Percentiles rank a stretch among this genome's conserved stretches.
These are phyloP conservation scores for Keqinozyma sinolaborantium DNA, from an alignment of 1,139 yeast species.

Conservation along the genomic window DNA sequence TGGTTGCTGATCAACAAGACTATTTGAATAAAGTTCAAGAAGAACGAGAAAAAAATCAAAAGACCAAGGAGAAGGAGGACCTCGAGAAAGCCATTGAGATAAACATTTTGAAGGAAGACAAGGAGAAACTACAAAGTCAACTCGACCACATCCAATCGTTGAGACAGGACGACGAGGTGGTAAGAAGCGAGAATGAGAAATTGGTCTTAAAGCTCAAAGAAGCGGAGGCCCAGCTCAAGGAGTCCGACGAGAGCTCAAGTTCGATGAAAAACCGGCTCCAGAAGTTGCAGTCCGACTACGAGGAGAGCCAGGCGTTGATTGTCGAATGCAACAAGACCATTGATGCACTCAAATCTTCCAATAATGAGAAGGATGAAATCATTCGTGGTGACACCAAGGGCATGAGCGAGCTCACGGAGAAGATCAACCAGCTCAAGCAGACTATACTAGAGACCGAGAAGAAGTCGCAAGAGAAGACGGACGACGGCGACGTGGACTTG, in stretches of 20 bases:
- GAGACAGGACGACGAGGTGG: background rate
- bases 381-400: conserved; percentile 14
- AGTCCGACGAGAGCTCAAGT: background rate
- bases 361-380: conserved; percentile 13
- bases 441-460: conserved; percentile 2
- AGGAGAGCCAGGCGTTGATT: background rate
- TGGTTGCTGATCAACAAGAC: conserved; percentile 19
- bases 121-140: conserved; percentile 1
- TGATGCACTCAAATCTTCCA: conserved; percentile 1
- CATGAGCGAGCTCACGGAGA: conserved; percentile 10
- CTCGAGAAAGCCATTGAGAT: background rate
- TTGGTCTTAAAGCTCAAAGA: background rate
- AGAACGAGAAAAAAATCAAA: background rate
- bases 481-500: conserved; percentile 1
- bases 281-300: background rate
- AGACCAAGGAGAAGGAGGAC: conserved; percentile 1
- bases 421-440: conserved; percentile 10
- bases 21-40: background rate
- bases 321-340: background rate
- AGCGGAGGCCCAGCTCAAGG: background rate
- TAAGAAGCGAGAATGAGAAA: background rate
- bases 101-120: conserved; percentile 1
- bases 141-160: background rate
- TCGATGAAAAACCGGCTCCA: background rate
- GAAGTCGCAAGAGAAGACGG: conserved; percentile 1